A percentile compares a stretch with the other conserved stretches of the same genome.
Evolutionary conservation across 345 rosid species (phyloP).

Genomic region (Clausena lansium): DNA sequence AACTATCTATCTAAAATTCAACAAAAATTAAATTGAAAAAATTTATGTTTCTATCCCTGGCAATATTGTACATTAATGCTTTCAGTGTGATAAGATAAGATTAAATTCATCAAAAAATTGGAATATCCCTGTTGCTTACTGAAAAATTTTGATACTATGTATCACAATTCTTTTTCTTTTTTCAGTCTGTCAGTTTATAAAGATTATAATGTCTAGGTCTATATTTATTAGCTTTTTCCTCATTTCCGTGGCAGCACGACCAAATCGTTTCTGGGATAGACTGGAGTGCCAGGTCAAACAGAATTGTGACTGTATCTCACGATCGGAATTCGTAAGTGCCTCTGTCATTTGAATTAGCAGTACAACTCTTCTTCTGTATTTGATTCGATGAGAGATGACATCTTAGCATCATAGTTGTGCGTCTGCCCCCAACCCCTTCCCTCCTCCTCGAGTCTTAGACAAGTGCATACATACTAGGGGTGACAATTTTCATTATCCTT

Average conservation of each 20-base stretch:
- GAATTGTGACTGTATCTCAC: constrained; percentile 87
- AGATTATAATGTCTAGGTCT: neutral
- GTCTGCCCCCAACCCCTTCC: neutral
- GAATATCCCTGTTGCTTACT: too few species aligned
- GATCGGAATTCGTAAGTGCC: constrained; percentile 94
- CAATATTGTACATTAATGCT: neutral
- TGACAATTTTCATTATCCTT: neutral
- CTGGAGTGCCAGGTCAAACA: constrained; percentile 84
- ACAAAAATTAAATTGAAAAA: too few species aligned
- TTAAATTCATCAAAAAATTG: too few species aligned
- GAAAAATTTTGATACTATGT: neutral
- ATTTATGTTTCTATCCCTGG: neutral
- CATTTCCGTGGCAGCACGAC: constrained; percentile 68
- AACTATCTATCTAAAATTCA: neutral
- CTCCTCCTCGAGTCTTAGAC: neutral
- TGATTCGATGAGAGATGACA: neutral
- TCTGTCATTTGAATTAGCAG: constrained; percentile 1
- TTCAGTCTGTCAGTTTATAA: neutral
- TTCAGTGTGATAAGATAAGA: too few species aligned
- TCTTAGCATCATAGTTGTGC: neutral
- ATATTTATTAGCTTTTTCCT: constrained; percentile 3
- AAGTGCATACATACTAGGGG: too few species aligned
- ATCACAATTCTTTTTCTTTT: neutral
- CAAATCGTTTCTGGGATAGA: constrained; percentile 97
- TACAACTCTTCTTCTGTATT: neutral